phyloP scores from a whole-genome alignment of 1,139 yeast species.

The Geotrichum europaeum region DNA sequence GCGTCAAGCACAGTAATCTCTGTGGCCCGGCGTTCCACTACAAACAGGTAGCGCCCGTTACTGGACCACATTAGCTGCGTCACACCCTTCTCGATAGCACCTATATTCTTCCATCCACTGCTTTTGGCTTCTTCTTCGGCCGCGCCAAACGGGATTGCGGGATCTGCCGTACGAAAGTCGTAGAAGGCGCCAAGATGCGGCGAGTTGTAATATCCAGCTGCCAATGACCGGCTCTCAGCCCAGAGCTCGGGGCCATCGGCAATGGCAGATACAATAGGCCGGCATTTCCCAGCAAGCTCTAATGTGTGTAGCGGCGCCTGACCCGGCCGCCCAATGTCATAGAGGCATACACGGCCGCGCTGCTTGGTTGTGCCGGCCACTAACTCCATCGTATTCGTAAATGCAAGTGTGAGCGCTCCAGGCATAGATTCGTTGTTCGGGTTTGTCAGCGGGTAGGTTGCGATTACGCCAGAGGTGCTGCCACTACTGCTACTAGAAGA shows the following conservation, averaged over 20 bases:
- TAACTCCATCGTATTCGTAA: slow-evolving; percentile 9
- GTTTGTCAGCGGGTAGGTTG: slow-evolving; percentile 25
- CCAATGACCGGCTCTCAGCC: slow-evolving; percentile 9
- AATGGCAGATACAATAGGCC: slow-evolving; percentile 16
- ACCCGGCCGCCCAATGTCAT: slow-evolving; percentile 27
- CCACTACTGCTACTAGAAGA: not conserved
- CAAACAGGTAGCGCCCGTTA: slow-evolving; percentile 29
- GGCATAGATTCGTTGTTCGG: slow-evolving; percentile 19
- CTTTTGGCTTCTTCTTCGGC: slow-evolving; percentile 15
- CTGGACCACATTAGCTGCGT: slow-evolving; percentile 31
- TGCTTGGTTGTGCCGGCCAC: slow-evolving; percentile 22
- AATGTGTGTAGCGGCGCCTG: slow-evolving; percentile 13
- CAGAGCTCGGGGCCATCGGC: slow-evolving; percentile 8
- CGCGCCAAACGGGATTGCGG: slow-evolving; percentile 9
- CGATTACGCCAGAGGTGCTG: slow-evolving; percentile 18
- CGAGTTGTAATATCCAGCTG: slow-evolving; percentile 18
- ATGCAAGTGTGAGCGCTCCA: slow-evolving; percentile 22
- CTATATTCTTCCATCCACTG: not conserved
- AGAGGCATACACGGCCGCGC: slow-evolving; percentile 24
- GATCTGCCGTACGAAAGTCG: slow-evolving; percentile 3
- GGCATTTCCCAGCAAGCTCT: slow-evolving; percentile 1
- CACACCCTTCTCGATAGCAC: slow-evolving; percentile 26
- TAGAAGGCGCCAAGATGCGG: not conserved
- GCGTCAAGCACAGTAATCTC: slow-evolving; percentile 29
- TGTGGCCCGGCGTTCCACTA: slow-evolving; percentile 26